A percentile compares a stretch with the other conserved stretches of the same genome.
phyloP scores from a whole-genome alignment of 768 basidiomycete species.

The Lactarius trivialis region DNA sequence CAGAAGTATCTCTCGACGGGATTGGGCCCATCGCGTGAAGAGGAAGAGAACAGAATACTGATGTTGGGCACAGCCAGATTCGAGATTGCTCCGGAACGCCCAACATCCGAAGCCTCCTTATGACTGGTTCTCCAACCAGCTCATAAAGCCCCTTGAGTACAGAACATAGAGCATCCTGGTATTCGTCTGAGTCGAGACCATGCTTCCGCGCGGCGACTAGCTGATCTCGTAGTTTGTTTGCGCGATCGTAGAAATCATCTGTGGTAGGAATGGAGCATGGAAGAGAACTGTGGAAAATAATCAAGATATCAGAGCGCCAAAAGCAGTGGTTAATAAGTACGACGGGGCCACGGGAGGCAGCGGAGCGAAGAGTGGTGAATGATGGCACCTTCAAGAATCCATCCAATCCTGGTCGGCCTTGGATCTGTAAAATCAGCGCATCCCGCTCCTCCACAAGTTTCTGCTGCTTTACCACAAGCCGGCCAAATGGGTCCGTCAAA shows the following conservation, averaged over 20 bases:
- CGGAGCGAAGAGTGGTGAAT: not conserved
- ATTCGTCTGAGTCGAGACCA: not conserved
- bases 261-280: not conserved
- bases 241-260: not conserved
- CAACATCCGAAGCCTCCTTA: not conserved
- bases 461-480: not conserved
- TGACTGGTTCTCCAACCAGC: not conserved
- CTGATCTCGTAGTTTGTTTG: not conserved
- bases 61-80: not conserved
- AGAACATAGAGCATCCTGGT: not conserved
- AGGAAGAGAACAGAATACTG: not conserved
- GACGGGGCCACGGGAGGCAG: slow-evolving; percentile 1
- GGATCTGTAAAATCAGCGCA: not conserved
- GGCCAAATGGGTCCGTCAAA: not conserved
- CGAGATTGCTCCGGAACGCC: not conserved
- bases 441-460: slow-evolving; percentile 1
- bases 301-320: slow-evolving; percentile 1
- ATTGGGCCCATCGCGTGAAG: slow-evolving; percentile 9
- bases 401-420: not conserved
- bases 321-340: not conserved
- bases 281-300: not conserved
- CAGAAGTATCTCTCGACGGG: not conserved
- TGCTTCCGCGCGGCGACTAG: not conserved
- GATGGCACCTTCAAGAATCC: not conserved
- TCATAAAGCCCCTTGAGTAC: not conserved